Percentiles rank a stretch among this genome's conserved stretches.
These are phyloP conservation scores for Terfezia boudieri DNA, from an alignment of 495 filamentous ascomycete species.

Conservation along the genomic window DNA sequence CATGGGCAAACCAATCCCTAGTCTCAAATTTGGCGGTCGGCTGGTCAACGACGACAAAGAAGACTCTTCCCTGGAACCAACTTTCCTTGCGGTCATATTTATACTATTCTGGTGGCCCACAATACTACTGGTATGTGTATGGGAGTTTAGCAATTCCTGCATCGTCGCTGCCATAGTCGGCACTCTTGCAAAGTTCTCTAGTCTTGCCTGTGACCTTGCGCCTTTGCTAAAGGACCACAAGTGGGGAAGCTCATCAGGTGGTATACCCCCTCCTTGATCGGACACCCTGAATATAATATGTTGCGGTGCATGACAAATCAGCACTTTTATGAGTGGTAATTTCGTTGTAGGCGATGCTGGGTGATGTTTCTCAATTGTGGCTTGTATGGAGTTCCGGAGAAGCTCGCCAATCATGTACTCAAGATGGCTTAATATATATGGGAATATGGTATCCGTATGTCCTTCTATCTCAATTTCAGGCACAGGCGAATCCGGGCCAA, in stretches of 20 bases:
- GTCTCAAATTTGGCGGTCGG: slow-evolving; percentile 61
- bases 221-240: slow-evolving; percentile 95
- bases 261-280: slow-evolving; percentile 83
- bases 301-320: slow-evolving; percentile 81
- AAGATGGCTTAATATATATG: slow-evolving; percentile 85
- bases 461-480: slow-evolving; percentile 72
- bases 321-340: slow-evolving; percentile 71
- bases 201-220: slow-evolving; percentile 42
- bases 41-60: slow-evolving; percentile 59
- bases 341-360: slow-evolving; percentile 16
- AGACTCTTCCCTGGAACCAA: background rate
- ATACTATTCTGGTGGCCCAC: slow-evolving; percentile 14
- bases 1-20: slow-evolving; percentile 88
- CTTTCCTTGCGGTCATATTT: background rate
- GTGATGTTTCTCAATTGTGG: slow-evolving; percentile 48
- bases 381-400: slow-evolving; percentile 83
- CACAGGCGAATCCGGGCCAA: slow-evolving; percentile 42
- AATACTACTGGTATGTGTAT: slow-evolving; percentile 7
- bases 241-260: slow-evolving; percentile 60
- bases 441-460: slow-evolving; percentile 74
- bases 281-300: slow-evolving; percentile 94
- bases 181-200: slow-evolving; percentile 66
- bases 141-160: slow-evolving; percentile 41
- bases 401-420: slow-evolving; percentile 96
- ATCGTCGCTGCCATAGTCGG: slow-evolving; percentile 87